Evolutionary conservation across 192 early-diverging fungal genomes (phyloP), one percentile per base, ranked within the genome.

Genomic region (Obelidium mucronatum): DNA sequence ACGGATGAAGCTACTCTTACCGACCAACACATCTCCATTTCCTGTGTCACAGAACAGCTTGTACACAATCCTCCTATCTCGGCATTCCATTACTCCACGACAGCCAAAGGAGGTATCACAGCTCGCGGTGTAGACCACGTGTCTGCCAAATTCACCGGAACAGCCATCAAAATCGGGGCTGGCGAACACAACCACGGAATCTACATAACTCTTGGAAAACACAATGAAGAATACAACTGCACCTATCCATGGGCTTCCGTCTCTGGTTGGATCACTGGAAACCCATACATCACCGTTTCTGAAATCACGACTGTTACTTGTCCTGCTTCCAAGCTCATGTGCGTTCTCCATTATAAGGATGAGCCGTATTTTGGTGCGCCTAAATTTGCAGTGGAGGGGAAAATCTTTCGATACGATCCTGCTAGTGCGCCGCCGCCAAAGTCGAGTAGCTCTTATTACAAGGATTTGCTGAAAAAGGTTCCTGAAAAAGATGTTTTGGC

Each of bases 41-140:
- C 86, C 74, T 96, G 93, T 77, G 77, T 97, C 8, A 88, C 93
- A 22, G 97, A 98, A 82, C 97, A 98, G 80, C 92, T 96, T 11
- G 93, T 93, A 40, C 97, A 98, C 83, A 94, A 97, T 77, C 97
- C 97, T 56, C 95, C 97, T 1, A 90, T 96, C 55, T 94, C 93
- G 0, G 92, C 92, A 26, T 90, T 86, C 62, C 61, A 86, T 65
- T 91, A 91, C 75, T 82, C 83, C 35, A 91, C 89, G 81, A 74
- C 75, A 40, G 87, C 89, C 66, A 85, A 83, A n/a, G 89, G 88
- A 15, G 79, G 73, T 17, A 87, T 91, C 35, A 80, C 86, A 34
- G 90, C 87, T 1, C 78, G 79, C 0, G 93, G 93, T 6, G 80
- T 92, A 42, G 91, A 92, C 82, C 93, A 94, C 68, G 89, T 94